Base-by-base conservation (phyloP, 2,329 filamentous ascomycete species). In the Aureobasidium sp. region DNA sequence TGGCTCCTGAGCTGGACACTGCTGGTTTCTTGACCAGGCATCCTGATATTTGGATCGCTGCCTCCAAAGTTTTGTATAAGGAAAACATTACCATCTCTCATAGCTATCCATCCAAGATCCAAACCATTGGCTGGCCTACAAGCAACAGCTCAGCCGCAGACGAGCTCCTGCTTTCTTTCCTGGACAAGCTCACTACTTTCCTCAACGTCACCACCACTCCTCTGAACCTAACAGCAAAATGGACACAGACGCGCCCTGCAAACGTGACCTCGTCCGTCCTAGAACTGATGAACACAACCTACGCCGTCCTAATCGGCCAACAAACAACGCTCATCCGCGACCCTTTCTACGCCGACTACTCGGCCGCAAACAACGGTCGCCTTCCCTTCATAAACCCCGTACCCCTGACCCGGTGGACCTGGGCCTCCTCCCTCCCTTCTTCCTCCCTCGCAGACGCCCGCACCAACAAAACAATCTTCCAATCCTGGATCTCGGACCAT, bases 261-360 rank as follows among this genome's bases (percentile, higher is more conserved):
- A 58, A 63, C 6, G 55, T 68, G 0, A 61, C 59, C 16, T 56
- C 62, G 7, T 62, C 66, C 1, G 57, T 77, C 2, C 54, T 58
- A 1, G 61, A 63, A 3, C 63, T 72, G n/a, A 64, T 76, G 27
- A 71, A 70, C 52, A 59, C 70, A 27, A 74, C 73, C 1, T 77
- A 77, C 57, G 68, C 72, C 0, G 62, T 73, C 19, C 63, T 77
- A 7, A 77, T 76, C 56, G 63, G 71, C 2, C 70, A 77, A 59
- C 76, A 77, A 57, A 71, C 64, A 10, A 62, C 58, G n/a, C 69
- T 70, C 2, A 65, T 79, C 19, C 69, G 72, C 2, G 68, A 74
- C 14, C 73, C 75, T 0, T 78, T 78, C 60, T 77, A 75, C 55
- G 66, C 64, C 4, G 74, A 76, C 57, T 79, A 78, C 56, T 74